These are phyloP conservation scores for Zea luxurians DNA, from an alignment of 176 grass and related monocot genomes.

Conservation along the genomic window DNA sequence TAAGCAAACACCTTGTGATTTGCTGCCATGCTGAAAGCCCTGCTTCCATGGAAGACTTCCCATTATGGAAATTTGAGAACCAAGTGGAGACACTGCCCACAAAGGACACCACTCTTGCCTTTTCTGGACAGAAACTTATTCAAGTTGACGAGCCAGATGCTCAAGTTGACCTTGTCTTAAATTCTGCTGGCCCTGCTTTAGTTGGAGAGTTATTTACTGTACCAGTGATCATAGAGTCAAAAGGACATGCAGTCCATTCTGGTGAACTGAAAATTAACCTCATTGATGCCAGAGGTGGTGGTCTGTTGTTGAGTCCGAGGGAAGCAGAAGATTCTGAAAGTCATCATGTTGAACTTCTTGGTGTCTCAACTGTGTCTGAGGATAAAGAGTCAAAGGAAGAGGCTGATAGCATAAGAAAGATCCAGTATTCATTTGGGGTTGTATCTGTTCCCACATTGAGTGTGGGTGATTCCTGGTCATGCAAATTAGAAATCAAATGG, in stretches of 20 bases:
- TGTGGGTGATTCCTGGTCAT: constrained; percentile 71
- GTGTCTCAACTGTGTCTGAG: constrained; percentile 53
- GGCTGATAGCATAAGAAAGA: constrained; percentile 75
- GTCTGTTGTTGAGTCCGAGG: constrained; percentile 85
- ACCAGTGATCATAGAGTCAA: constrained; percentile 67
- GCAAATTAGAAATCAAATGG: constrained; percentile 97
- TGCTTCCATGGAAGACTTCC: constrained; percentile 84
- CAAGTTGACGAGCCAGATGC: constrained; percentile 87
- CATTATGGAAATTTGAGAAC: constrained; percentile 88
- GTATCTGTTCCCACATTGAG: constrained; percentile 75
- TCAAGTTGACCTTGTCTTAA: constrained; percentile 74
- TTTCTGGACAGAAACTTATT: constrained; percentile 73
- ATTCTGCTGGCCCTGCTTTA: constrained; percentile 71
- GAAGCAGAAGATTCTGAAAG: constrained; percentile 83
- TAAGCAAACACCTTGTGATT: constrained; percentile 73
- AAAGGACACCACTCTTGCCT: constrained; percentile 61
- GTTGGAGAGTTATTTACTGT: constrained; percentile 81
- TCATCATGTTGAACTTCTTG: constrained; percentile 87
- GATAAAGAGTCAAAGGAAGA: constrained; percentile 56
- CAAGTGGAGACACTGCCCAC: constrained; percentile 65
- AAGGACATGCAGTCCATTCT: constrained; percentile 70
- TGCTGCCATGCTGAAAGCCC: constrained; percentile 84
- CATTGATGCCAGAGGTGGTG: constrained; percentile 89
- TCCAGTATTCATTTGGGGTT: constrained; percentile 87
- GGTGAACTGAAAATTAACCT: constrained; percentile 99